Base-by-base conservation (phyloP, 306 rosid species). In the Calophaca sinica region DNA sequence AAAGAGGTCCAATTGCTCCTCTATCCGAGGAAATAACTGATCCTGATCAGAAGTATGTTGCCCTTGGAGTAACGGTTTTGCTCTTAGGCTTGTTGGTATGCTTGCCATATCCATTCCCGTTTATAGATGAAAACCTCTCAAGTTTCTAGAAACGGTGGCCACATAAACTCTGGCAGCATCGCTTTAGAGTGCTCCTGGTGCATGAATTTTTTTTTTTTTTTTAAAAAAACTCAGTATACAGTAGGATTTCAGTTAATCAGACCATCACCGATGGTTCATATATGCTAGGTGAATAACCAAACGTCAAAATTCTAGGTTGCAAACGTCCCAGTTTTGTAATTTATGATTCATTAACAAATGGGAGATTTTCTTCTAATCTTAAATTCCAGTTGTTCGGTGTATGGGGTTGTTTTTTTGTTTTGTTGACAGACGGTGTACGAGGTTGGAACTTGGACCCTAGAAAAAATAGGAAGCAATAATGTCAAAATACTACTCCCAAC, bases 1-100 rank as follows among this genome's bases (percentile, higher is more conserved):
- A 92, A 74, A 80, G 99, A 77, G 99, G 99, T 59, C 99, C 99
- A 51, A 87, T 96, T 38, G 92, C 99, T 84, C 99, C 99, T 46
- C 93, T 96, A 4, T 84, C 93, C 1, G 92, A 96, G 80, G 99
- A 96, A 88, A 84, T 92, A 70, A 87, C 91, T 9, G 96, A 87
- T 76, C 99, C 99, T 29, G 96, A 84, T 57, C 57, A 76, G 28
- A 96, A 90, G 87, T 90, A 96, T 77, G 86, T 90, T 74, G 93
- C 90, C 36, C 81, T 89, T 41, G 98, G 99, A 68, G 62, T 92
- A 32, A 46, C 82, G 70, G 98, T 96, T 86, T 89, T 90, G 89
- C 62, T 92, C 68, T 73, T 92, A 81, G 96, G 99, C 42, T 89
- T 96, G 89, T 81, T 96, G 77, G 96, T 92, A 5, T 96, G 99